Conservation (phyloP, 192 early-diverging fungal genomes). For the Thamnidium elegans region DNA sequence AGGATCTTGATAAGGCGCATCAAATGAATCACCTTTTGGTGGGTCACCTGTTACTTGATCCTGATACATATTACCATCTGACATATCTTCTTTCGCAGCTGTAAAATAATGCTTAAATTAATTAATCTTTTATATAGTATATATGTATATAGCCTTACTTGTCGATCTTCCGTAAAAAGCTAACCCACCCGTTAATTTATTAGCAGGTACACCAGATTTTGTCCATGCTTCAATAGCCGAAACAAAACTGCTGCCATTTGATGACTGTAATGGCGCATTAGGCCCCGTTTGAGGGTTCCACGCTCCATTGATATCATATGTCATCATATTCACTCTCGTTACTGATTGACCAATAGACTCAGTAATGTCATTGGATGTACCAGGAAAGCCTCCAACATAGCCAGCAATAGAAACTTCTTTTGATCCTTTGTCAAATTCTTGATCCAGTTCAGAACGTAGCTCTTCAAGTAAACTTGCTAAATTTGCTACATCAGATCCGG, state of each 20-base stretch:
- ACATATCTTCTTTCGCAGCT: conserved; percentile 34
- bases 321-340: conserved; percentile 68
- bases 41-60: conserved; percentile 17
- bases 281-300: conserved; percentile 57
- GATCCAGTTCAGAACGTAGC: conserved; percentile 48
- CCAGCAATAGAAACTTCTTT: conserved; percentile 66
- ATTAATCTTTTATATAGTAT: not conserved
- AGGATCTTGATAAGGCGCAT: conserved; percentile 53
- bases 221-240: conserved; percentile 57
- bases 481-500: conserved; percentile 58
- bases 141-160: conserved; percentile 23
- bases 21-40: conserved; percentile 51
- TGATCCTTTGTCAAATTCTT: conserved; percentile 29
- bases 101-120: conserved; percentile 4
- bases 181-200: conserved; percentile 58
- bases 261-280: conserved; percentile 44
- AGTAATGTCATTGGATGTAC: conserved; percentile 60
- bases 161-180: conserved; percentile 60
- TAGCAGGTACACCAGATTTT: conserved; percentile 53
- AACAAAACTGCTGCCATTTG: conserved; percentile 40
- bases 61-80: conserved; percentile 37
- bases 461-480: conserved; percentile 56
- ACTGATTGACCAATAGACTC: conserved; percentile 32
- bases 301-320: conserved; percentile 61
- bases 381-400: conserved; percentile 59